A percentile compares a stretch with the other conserved stretches of the same genome.
Conservation (phyloP, 805 yeast genomes). For the Saccharomycopsis microspora region DNA sequence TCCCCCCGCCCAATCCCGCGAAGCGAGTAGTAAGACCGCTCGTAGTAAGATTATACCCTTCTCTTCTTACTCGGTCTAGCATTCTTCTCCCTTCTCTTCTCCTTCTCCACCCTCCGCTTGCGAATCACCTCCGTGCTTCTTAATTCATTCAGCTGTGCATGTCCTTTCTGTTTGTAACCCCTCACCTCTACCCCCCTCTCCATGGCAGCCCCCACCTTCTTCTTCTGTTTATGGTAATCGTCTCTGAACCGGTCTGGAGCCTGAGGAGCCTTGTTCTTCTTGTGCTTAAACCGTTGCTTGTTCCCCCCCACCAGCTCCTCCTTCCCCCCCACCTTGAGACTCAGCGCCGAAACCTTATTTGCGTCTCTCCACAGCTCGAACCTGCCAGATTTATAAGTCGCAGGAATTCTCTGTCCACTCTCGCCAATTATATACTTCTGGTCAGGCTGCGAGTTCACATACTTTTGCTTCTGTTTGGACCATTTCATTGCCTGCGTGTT, state of each 20-base stretch:
- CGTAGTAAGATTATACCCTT: slow-evolving; percentile 17
- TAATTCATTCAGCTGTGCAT: slow-evolving; percentile 37
- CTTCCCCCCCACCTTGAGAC: slow-evolving; percentile 41
- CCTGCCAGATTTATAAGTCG: slow-evolving; percentile 81
- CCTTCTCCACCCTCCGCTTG: slow-evolving; percentile 58
- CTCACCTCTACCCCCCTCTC: slow-evolving; percentile 65
- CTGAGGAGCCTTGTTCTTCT: slow-evolving; percentile 68
- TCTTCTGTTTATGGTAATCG: slow-evolving; percentile 72
- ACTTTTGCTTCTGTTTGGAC: slow-evolving; percentile 91
- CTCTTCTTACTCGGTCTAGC: slow-evolving; percentile 57
- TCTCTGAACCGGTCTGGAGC: slow-evolving; percentile 87
- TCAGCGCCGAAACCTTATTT: slow-evolving; percentile 40
- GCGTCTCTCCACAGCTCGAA: slow-evolving; percentile 86
- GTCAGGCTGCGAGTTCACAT: slow-evolving; percentile 67
- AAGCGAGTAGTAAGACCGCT: neutral
- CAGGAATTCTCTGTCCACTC: slow-evolving; percentile 86
- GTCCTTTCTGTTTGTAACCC: slow-evolving; percentile 39
- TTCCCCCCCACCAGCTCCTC: slow-evolving; percentile 22
- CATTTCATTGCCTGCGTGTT: slow-evolving; percentile 61
- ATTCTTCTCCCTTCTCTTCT: slow-evolving; percentile 71
- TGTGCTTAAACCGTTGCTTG: slow-evolving; percentile 58
- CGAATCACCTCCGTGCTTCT: slow-evolving; percentile 65
- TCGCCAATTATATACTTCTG: slow-evolving; percentile 89
- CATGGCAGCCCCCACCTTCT: slow-evolving; percentile 68
- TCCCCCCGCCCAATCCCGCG: neutral